Conservation (phyloP, 2,329 filamentous ascomycete species). For the Colletotrichum sp. region DNA sequence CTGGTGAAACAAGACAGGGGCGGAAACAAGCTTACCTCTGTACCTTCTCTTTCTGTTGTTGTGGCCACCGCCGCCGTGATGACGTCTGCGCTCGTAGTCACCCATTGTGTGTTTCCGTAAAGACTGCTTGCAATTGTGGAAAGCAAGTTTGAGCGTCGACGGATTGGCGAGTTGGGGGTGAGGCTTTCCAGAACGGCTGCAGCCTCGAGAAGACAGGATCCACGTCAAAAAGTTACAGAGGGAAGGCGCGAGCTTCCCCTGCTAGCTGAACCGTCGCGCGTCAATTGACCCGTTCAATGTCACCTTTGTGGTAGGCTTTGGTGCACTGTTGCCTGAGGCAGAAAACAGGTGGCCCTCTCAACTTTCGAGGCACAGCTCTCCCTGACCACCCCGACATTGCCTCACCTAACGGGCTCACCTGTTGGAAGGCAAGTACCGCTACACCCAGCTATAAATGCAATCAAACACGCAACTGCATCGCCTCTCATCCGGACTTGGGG, state of each 20-base stretch:
- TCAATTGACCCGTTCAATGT: background rate
- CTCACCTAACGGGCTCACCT: background rate
- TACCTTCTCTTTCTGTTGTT: conserved; percentile 78
- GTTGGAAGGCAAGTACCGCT: background rate
- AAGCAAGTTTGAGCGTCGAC: background rate
- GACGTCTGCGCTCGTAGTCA: conserved; percentile 62
- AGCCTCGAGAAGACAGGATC: conserved; percentile 4
- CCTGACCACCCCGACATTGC: background rate
- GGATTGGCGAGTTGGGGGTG: background rate
- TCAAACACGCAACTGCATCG: background rate
- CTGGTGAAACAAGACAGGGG: background rate
- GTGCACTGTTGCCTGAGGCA: conserved; percentile 22
- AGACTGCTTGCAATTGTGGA: background rate
- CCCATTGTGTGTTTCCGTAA: conserved; percentile 44
- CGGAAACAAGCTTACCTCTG: conserved; percentile 64
- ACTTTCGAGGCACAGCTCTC: background rate
- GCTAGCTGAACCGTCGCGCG: background rate
- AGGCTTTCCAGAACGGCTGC: background rate
- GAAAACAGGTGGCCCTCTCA: background rate
- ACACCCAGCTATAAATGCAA: background rate
- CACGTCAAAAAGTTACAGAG: conserved; percentile 16
- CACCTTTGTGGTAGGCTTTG: background rate
- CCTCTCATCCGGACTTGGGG: background rate
- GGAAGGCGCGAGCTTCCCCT: conserved; percentile 17
- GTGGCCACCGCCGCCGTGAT: conserved; percentile 50